Base-by-base conservation (phyloP, 1,139 yeast genomes). In the Debaryomycetaceae sp. region DNA sequence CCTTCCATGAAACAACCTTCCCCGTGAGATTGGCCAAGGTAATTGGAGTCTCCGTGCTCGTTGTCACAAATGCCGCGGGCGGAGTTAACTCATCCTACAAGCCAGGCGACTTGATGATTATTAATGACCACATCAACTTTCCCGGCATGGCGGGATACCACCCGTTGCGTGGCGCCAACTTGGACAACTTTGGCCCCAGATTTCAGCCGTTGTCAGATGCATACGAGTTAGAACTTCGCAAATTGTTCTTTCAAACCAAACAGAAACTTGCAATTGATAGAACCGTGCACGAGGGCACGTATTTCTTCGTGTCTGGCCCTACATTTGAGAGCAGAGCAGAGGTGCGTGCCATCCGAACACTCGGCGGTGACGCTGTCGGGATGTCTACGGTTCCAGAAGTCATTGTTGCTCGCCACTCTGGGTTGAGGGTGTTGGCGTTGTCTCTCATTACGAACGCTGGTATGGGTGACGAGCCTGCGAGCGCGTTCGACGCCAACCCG, bases 361-460 rank as follows among this genome's bases (percentile, higher is more conserved):
- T 83, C 28, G 97, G 97, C 5, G 96, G 88, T 29, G 96, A 91
- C 56, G 85, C 94, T 0, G 97, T 89, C 4, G 98, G 98, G 3
- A 91, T 91, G 98, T 83, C 95, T 37, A 91, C 97, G 0, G 96
- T 89, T 21, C 96, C 98, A 0, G 98, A 91, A 56, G 95, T 86
- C 2, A 76, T 88, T 41, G 82, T 85, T 10, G 97, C 96, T 3
- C 79, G 96, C 49, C 97, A 91, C 54, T 72, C 81, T 36, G 94
- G 88, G 1, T 56, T 93, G 60, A 69, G 67, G 41, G 95, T 86
- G 3, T 63, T 91, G 39, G 97, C 96, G 0, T 56, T 91, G 33
- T 82, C 94, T 38, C 69, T 91, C 40, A 82, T 91, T 40, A 91
- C 97, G 18, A 91, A 91, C 51, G 78, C 75, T 2, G 89, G 85